Base-by-base conservation (phyloP, 164 flowering plant genomes). In the Magnolia officinalis region DNA sequence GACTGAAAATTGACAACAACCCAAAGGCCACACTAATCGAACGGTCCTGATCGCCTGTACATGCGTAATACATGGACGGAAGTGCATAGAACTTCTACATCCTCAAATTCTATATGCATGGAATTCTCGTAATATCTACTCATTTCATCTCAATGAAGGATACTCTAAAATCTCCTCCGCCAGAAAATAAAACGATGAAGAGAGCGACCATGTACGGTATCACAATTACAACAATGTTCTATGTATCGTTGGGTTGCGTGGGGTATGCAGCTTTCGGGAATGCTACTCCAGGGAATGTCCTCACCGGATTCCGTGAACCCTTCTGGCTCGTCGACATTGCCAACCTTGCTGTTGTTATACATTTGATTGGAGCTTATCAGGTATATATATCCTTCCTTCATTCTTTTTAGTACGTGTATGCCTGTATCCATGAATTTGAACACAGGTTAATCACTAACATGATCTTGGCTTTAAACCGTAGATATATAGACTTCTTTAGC, bases 291-390 rank as follows among this genome's bases (percentile, higher is more conserved):
- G 79, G 79, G 19, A 77, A 77, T 26, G 31, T 77, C 55, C 79
- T 77, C 67, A 77, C 79, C 26, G 79, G 79, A 51, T 77, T 77
- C 31, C 63, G 51, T 2, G 75, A 77, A 55, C 76, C 79, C n/a
- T 77, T 64, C 24, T 77, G 75, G 79, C 75, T 77, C 6, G 78
- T 84, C 51, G 81, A 83, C 78, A 77, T 85, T 23, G 86, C 82
- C 11, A 81, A 86, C 72, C 37, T 83, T n/a, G 74, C 75, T 63
- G 80, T 84, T 11, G 50, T 86, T n/a, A 70, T 84, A 13, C 87
- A 84, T 73, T 66, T 84, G 6, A 58, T 84, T 19, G 87, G 86
- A 69, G 89, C 84, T 74, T 86, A 83, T 73, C 86, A 83, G 84
- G 89, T 86, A 50, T 6, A 10, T 1, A 9, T 26, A 18, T 67